A percentile compares a stretch with the other conserved stretches of the same genome.
These are phyloP conservation scores for Magnusiomyces fungicola DNA, from an alignment of 1,139 yeast genomes.

Conservation along the genomic window DNA sequence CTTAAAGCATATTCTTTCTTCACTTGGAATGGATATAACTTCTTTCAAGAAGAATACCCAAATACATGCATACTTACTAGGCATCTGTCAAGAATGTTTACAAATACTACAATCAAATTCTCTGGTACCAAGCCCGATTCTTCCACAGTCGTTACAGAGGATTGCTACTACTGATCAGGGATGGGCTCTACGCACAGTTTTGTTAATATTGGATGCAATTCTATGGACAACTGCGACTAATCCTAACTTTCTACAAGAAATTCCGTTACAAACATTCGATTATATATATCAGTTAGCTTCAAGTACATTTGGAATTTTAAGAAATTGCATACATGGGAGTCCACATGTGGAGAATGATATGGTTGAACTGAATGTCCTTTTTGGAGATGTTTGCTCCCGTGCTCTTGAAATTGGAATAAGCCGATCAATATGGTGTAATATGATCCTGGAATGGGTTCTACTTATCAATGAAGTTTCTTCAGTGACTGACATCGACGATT, in stretches of 20 bases:
- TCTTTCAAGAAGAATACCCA: background rate
- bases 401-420: conserved; percentile 5
- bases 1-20: background rate
- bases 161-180: background rate
- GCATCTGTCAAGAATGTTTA: background rate
- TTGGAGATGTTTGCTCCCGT: conserved; percentile 9
- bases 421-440: conserved; percentile 8
- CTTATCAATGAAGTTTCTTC: background rate
- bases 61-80: background rate
- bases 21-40: background rate
- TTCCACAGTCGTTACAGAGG: background rate
- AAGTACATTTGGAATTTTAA: conserved; percentile 3
- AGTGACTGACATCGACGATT: background rate
- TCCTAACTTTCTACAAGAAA: background rate
- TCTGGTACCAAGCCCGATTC: background rate
- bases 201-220: conserved; percentile 10
- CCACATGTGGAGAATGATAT: background rate
- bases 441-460: conserved; percentile 9
- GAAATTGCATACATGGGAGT: background rate
- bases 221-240: conserved; percentile 3
- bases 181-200: background rate
- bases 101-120: background rate
- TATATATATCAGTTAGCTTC: background rate
- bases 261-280: background rate
- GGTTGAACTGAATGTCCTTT: conserved; percentile 7